Base-by-base conservation (phyloP, 208 protist species). In the Trypanosoma theileri region DNA sequence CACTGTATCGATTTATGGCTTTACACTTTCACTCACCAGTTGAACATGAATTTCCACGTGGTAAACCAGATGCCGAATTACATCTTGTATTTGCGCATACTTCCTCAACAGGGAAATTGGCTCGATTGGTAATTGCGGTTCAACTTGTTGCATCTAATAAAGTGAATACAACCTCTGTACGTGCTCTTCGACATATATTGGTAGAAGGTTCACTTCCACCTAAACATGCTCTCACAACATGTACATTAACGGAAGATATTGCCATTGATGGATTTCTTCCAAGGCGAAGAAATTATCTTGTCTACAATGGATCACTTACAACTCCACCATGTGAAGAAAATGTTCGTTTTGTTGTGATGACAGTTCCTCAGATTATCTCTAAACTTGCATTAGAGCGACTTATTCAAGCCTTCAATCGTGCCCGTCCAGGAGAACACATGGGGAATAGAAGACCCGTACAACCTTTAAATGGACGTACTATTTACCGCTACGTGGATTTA, bases 301-400 rank as follows among this genome's bases (percentile, higher is more conserved):
- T 77, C 14, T 96, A 94, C 78, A 76, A 83, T 59, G 91, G 86
- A 56, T 96, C 91, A 3, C 67, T 78, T 54, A 91, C 91, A 52
- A 80, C 75, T 40, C 87, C 91, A 53, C 88, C 88, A 22, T 94
- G 88, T 71, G 79, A 70, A 11, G 85, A 92, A 55, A 78, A 83
- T 31, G 80, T 96, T 24, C 75, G 78, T 10, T 94, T 89, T 80
- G 71, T 92, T 22, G 80, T 96, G 1, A 78, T 96, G 76, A 91
- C 86, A 7, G 82, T 86, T n/a, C 86, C 84, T 7, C 62, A 88
- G 19, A 52, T 82, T 61, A 84, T 95, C 41, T 86, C 86, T 1
- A 74, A 60, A 28, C 42, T 77, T 4, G 82, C 79, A 31, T 69
- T 91, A 0, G 74, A 73, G 17, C 79, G 75, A 65, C 74, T 95